phyloP scores from a whole-genome alignment of 2,329 filamentous ascomycete genomes.

The Ophiognomonia clavigignenti-juglandacearum region DNA sequence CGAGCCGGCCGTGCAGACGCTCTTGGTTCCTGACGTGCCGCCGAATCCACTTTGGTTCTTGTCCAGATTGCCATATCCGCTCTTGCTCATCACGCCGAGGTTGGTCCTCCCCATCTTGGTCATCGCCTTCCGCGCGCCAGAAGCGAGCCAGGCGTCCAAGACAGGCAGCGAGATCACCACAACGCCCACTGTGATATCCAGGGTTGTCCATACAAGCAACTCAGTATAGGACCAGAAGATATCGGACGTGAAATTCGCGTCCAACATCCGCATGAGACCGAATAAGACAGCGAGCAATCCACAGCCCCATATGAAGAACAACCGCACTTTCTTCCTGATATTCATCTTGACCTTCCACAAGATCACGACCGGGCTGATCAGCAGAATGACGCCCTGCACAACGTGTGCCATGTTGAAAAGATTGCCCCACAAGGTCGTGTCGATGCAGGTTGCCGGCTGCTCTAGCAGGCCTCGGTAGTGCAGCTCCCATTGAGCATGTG shows the following conservation, averaged over 20 bases:
- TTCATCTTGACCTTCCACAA: conserved; percentile 29
- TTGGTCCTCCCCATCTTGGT: conserved; percentile 2
- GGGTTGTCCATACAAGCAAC: conserved; percentile 25
- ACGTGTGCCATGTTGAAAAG: conserved; percentile 28
- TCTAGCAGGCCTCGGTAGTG: conserved; percentile 20
- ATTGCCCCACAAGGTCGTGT: conserved; percentile 17
- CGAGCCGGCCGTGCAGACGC: background rate
- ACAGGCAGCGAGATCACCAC: conserved; percentile 29
- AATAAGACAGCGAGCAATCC: conserved; percentile 27
- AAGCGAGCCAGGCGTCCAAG: conserved; percentile 21
- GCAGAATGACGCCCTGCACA: conserved; percentile 27
- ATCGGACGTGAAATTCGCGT: conserved; percentile 17
- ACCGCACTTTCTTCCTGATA: conserved; percentile 23
- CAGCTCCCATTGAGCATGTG: conserved; percentile 23
- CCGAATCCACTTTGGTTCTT: conserved; percentile 1
- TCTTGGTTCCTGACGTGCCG: background rate
- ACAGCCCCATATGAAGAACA: conserved; percentile 28
- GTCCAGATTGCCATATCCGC: conserved; percentile 7
- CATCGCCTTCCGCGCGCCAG: conserved; percentile 7
- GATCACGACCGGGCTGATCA: conserved; percentile 29
- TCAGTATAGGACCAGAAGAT: conserved; percentile 23
- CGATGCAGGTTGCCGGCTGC: conserved; percentile 18
- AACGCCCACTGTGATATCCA: conserved; percentile 28
- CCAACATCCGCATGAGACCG: conserved; percentile 25
- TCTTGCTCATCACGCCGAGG: background rate